Evolutionary conservation across 768 basidiomycete species (phyloP), one percentile per base, ranked within the genome.

Genomic region (Suillus sp.): DNA sequence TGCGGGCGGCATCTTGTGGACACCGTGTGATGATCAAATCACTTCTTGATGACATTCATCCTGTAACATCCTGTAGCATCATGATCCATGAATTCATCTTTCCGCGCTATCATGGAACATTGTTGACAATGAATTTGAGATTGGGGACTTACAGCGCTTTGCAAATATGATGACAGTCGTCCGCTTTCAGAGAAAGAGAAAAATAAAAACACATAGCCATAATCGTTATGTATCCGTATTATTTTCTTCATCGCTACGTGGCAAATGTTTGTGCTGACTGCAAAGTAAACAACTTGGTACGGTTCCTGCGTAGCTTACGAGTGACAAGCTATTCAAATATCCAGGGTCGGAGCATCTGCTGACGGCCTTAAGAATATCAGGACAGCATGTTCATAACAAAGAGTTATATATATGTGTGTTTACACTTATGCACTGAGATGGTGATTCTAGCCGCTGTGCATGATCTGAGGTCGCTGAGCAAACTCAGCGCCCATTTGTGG

Each of bases 101-200:
- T 16, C 8, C 48, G 16, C 25, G 2, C 6, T 50, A 6, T 27
- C 14, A 2, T 50, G 7, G 22, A 48, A 25, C 6, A 47, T 47
- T 9, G 43, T 9, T 45, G n/a, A n/a, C 10, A 40, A n/a, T 45
- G 43, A 45, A 45, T n/a, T 10, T 45, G n/a, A n/a, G n/a, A n/a
- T n/a, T n/a, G n/a, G n/a, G n/a, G n/a, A 30, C 4, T 30, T 30
- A 30, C 30, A 59, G 58, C 37, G 1, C 22, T 59, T 59, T 59
- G 58, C 58, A 27, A 59, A 59, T 25, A 59, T 22, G 9, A 42
- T 40, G 58, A 25, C 58, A 59, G 58, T 59, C 16, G 40, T 59
- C 25, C 34, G n/a, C 27, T 27, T 16, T 59, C 8, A 40, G 45
- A 38, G 40, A n/a, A n/a, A n/a, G n/a, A n/a, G n/a, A n/a, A n/a